Conservation (phyloP, 306 rosid genomes). For the Quercus wislizeni region DNA sequence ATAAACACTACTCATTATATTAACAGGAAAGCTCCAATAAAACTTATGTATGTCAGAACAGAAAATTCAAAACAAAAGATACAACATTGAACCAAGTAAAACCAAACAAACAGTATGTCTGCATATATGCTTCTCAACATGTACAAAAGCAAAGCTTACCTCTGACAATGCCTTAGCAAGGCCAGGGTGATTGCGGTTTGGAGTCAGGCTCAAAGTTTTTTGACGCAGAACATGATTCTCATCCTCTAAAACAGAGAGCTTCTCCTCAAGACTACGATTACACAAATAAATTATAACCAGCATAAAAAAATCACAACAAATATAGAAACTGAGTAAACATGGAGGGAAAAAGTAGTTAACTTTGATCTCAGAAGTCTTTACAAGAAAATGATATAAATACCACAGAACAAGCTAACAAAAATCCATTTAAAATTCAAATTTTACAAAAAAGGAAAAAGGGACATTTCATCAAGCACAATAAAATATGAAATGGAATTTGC, state of each 20-base stretch:
- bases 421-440: neutral
- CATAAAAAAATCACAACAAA: neutral
- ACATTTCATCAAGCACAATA: neutral
- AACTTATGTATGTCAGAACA: neutral
- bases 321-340: neutral
- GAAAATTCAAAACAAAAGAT: constrained; percentile 11
- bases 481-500: neutral
- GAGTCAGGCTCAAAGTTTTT: constrained; percentile 64
- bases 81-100: constrained; percentile 10
- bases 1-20: constrained; percentile 8
- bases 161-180: constrained; percentile 62
- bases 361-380: neutral
- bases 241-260: constrained; percentile 60
- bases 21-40: neutral
- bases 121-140: neutral
- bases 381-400: neutral
- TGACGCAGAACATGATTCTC: constrained; percentile 88
- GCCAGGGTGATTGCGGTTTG: constrained; percentile 61
- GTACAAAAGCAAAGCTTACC: constrained; percentile 43
- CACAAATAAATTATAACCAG: neutral
- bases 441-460: neutral
- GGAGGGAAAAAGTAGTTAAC: neutral
- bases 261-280: constrained; percentile 68
- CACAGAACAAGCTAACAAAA: neutral
- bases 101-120: neutral